phyloP scores from a whole-genome alignment of 306 rosid genomes.

The Lathyrus tuberosus region DNA sequence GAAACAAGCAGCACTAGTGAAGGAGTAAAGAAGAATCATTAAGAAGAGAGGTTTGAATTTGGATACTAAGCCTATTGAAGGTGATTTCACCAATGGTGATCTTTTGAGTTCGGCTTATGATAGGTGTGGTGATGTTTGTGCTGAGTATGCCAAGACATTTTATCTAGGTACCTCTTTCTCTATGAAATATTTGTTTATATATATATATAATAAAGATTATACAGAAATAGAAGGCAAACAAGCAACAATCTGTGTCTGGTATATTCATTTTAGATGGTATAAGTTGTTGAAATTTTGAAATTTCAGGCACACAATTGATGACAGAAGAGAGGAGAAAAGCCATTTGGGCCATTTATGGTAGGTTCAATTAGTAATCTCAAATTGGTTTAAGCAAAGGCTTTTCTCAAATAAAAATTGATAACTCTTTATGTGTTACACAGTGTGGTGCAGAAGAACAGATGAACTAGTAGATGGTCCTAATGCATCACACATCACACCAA shows the following conservation, averaged over 20 bases:
- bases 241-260: no score
- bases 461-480: conserved; percentile 97
- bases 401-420: not conserved
- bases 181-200: not conserved
- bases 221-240: no score
- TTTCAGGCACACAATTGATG: conserved; percentile 91
- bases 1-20: conserved; percentile 83
- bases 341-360: conserved; percentile 96
- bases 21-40: conserved; percentile 41
- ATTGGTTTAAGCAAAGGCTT: not conserved
- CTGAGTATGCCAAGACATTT: conserved; percentile 96
- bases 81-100: conserved; percentile 56
- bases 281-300: conserved; percentile 23
- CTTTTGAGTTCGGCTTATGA: conserved; percentile 73
- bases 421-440: conserved; percentile 47
- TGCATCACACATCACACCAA: conserved; percentile 91
- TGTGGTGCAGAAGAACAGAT: conserved; percentile 98
- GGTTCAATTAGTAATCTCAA: conserved; percentile 9
- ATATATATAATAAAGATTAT: no score
- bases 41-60: conserved; percentile 41
- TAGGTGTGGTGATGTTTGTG: conserved; percentile 91
- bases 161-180: conserved; percentile 62
- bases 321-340: conserved; percentile 83
- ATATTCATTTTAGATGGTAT: no score
- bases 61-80: conserved; percentile 41